Base-by-base conservation (phyloP, 352 stramenopile species). In the Phytophthora pistaciae region DNA sequence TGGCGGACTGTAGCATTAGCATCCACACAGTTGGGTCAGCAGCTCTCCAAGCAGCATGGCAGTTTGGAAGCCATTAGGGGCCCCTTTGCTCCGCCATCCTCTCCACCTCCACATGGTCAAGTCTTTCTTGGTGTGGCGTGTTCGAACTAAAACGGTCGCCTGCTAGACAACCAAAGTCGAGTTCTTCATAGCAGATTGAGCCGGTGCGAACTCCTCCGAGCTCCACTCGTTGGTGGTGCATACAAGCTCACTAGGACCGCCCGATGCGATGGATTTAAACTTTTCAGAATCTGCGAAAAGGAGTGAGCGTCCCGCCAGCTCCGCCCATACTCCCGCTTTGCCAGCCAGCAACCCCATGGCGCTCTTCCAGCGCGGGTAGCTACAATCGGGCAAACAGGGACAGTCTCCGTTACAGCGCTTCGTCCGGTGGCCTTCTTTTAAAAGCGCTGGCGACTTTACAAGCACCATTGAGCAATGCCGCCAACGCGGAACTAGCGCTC, bases 341-440 rank as follows among this genome's bases (percentile, higher is more conserved):
- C 58, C 53, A 50, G 25, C 25, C 60, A 55, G 21, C 56, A 62
- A 44, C 29, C n/a, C 66, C 50, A 49, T 29, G 52, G 48, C 29
- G 23, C 44, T 64, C 52, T 65, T 56, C 11, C 48, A 23, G 40
- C 40, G 29, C 46, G n/a, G 44, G 50, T 68, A 54, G 52, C 58
- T 60, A 52, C 64, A 71, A 69, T 60, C 14, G 25, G 54, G 53
- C 8, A 55, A 53, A 29, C 53, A 25, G 44, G 42, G 66, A 72
- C 50, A 75, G 58, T 75, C 66, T 78, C 52, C 40, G 62, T 78
- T 72, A 72, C 65, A 67, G 33, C 33, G 33, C 58, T 50, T 67
- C 49, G n/a, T 18, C 18, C 10, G 9, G 20, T 33, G 40, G 38
- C 14, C 60, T 68, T 71, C 56, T 70, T 61, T 68, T 66, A 60